Evolutionary conservation across 2,329 filamentous ascomycete genomes (phyloP).

Genomic region (Xylaria multiplex): DNA sequence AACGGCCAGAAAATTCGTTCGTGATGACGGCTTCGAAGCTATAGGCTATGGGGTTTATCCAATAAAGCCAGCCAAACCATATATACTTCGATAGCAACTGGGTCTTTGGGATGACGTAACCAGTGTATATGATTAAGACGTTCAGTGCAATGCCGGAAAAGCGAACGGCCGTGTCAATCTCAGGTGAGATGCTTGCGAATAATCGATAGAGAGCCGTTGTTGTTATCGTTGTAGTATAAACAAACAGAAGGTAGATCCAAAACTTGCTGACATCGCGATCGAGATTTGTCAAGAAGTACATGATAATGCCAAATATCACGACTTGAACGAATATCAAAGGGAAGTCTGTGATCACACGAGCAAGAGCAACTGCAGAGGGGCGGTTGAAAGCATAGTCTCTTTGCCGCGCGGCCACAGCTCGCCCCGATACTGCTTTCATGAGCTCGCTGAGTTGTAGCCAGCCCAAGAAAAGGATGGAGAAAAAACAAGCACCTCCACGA

Average conservation of each 20-base stretch:
- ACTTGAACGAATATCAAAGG: conserved; percentile 71
- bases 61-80: conserved; percentile 76
- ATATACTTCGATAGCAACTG: conserved; percentile 68
- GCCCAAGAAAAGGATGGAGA: conserved; percentile 63
- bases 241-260: conserved; percentile 72
- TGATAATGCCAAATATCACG: conserved; percentile 73
- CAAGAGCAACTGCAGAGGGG: conserved; percentile 65
- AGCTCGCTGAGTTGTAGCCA: conserved; percentile 81
- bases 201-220: conserved; percentile 49
- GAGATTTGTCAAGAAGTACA: conserved; percentile 83
- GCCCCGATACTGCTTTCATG: conserved; percentile 78
- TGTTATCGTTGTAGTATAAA: conserved; percentile 50
- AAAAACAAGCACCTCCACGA: conserved; percentile 60
- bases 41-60: conserved; percentile 72
- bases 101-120: conserved; percentile 69
- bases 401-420: conserved; percentile 66
- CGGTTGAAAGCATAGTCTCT: conserved; percentile 63
- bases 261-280: conserved; percentile 72
- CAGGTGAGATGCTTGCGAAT: conserved; percentile 48
- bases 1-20: conserved; percentile 64
- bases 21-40: conserved; percentile 69
- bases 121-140: conserved; percentile 73
- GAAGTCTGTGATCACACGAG: conserved; percentile 68
- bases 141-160: conserved; percentile 67
- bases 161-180: conserved; percentile 69